Percentiles rank a stretch among this genome's conserved stretches.
Conservation (phyloP, 2,329 filamentous ascomycete species). For the Bertia moriformis region DNA sequence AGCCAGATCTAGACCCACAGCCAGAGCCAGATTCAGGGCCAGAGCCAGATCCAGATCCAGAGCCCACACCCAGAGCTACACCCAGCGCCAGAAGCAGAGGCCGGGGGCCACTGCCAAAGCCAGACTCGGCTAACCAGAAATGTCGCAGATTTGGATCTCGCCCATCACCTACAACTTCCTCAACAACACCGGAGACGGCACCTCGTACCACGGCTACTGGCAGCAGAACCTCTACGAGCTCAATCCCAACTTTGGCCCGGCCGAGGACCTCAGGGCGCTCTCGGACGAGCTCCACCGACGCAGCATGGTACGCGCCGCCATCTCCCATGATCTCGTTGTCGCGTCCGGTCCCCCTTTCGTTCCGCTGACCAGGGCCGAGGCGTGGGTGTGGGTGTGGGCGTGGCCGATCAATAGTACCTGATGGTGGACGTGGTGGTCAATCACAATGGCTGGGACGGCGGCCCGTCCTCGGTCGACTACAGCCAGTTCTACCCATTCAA, state of each 20-base stretch:
- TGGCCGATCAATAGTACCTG: no score
- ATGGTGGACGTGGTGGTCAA: slow-evolving; percentile 1
- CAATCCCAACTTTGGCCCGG: background rate
- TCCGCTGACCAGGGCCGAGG: no score
- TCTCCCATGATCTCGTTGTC: no score
- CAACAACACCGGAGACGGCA: slow-evolving; percentile 17
- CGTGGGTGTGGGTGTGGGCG: no score
- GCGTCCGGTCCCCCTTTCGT: no score
- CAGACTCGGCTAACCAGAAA: no score
- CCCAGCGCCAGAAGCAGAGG: no score
- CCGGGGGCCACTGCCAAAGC: no score
- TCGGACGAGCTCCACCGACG: background rate
- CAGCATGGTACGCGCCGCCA: background rate
- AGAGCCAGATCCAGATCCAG: no score
- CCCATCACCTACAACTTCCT: slow-evolving; percentile 22
- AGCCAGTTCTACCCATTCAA: background rate
- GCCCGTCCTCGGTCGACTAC: background rate
- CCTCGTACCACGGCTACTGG: slow-evolving; percentile 27
- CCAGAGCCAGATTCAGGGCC: no score
- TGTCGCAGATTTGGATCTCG: slow-evolving; percentile 25
- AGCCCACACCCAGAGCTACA: no score
- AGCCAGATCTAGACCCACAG: no score
- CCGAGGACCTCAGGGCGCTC: background rate
- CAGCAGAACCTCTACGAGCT: slow-evolving; percentile 16
- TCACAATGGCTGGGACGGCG: background rate